These are phyloP conservation scores for Cicer cuneatum DNA, from an alignment of 306 rosid species.

Conservation along the genomic window DNA sequence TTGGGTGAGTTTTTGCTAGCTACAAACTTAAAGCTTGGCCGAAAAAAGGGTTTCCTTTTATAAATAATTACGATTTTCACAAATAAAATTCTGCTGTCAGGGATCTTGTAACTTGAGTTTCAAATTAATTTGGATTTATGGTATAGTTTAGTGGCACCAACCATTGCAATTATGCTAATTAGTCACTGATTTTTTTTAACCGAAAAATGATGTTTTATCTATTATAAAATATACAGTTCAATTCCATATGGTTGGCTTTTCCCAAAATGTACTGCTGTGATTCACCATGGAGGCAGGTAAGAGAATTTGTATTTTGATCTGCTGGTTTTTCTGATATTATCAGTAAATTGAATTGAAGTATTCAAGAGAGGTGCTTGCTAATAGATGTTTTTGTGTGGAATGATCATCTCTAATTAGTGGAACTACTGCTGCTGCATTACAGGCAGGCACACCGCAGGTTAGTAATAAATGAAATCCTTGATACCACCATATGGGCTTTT, in stretches of 20 bases:
- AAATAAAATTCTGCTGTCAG: background rate
- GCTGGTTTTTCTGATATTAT: constrained; percentile 22
- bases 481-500: background rate
- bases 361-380: constrained; percentile 34
- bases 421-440: constrained; percentile 82
- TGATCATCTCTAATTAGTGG: constrained; percentile 59
- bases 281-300: constrained; percentile 96
- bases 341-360: constrained; percentile 31
- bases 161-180: constrained; percentile 1
- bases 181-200: background rate
- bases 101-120: constrained; percentile 35
- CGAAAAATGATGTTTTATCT: constrained; percentile 29
- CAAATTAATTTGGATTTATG: constrained; percentile 7
- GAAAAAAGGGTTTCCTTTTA: background rate
- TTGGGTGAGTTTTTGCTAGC: constrained; percentile 60
- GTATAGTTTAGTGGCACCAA: constrained; percentile 31
- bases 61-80: constrained; percentile 13
- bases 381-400: constrained; percentile 37
- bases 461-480: constrained; percentile 39
- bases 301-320: constrained; percentile 37
- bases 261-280: constrained; percentile 66
- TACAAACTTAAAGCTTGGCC: constrained; percentile 8
- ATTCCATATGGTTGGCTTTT: constrained; percentile 77
- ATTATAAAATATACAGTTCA: constrained; percentile 50
- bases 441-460: constrained; percentile 86